Evolutionary conservation across 805 yeast species (phyloP), one percentile per base, ranked within the genome.

Genomic region (Deakozyma indianensis): DNA sequence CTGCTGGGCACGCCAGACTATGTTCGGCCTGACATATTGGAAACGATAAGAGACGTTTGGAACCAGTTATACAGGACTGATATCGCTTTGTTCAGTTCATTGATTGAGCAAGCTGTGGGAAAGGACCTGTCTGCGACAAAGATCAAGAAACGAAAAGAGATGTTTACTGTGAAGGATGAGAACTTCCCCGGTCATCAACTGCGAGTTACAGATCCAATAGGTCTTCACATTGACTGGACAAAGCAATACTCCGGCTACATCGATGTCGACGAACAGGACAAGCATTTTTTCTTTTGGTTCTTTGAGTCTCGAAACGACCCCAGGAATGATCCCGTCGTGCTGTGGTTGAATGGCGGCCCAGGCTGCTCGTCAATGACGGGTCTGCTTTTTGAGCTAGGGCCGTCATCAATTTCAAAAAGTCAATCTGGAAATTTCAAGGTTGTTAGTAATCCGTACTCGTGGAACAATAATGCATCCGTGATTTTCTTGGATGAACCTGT

Each of bases 291-390:
- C 66, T 90, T 80, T 67, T 86, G 94, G 90, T 80, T 80, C 57
- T 87, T 85, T 56, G 95, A 87, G 63, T 78, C 83, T 51, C 75
- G 80, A 50, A 81, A 81, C 62, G 90, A 84, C 63, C 95, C 95
- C 16, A 66, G 67, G 51, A 83, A 71, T 49, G 96, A 87, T 65
- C 96, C 95, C 2, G 71, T 87, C 35, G 74, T 87, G 45, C 68
- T 87, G 57, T 86, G 95, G 96, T 70, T 90, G 57, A 88, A 90
- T 61, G 96, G 96, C 51, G 96, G 96, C 11, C 96, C 96, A 43
- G 96, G 96, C n/a, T 88, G 96, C 63, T 84, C 95, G 1, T 83
- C 95, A 1, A 66, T 85, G 60, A 84, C 94, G 16, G 97, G 97
- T 16, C 71, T 88, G 52, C 81, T 90, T 60, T 88, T 90, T 56